These are phyloP conservation scores for Yarrowia bubula DNA, from an alignment of 805 yeast species.

Conservation along the genomic window DNA sequence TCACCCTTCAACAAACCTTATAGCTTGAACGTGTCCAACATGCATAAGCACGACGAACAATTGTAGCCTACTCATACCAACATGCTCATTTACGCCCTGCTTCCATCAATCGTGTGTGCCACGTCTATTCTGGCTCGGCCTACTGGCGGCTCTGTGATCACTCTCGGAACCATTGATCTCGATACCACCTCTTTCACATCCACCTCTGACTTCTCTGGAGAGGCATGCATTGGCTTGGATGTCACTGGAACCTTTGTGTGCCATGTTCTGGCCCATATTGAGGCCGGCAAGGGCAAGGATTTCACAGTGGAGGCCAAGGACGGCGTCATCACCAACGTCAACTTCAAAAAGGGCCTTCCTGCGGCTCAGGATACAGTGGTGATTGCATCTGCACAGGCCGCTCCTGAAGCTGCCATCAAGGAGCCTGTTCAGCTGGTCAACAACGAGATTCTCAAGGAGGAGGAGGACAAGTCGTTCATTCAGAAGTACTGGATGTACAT, in stretches of 20 bases:
- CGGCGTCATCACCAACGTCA: not conserved
- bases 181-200: slow-evolving; percentile 17
- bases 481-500: slow-evolving; percentile 38
- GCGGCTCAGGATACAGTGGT: not conserved
- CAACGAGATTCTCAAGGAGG: slow-evolving; percentile 33
- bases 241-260: slow-evolving; percentile 4
- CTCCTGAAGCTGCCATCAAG: slow-evolving; percentile 32
- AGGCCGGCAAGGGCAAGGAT: not conserved
- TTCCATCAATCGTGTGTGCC: slow-evolving; percentile 10
- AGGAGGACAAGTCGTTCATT: slow-evolving; percentile 33
- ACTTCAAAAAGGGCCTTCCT: not conserved
- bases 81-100: slow-evolving; percentile 2
- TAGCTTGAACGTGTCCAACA: not conserved
- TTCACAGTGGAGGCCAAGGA: not conserved
- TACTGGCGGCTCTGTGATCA: not conserved
- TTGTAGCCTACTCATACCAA: not conserved
- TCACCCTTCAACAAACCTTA: not conserved
- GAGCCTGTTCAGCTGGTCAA: slow-evolving; percentile 34
- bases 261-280: slow-evolving; percentile 13
- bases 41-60: too few relatives aligned
- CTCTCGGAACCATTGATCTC: slow-evolving; percentile 18
- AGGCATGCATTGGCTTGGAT: slow-evolving; percentile 9
- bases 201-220: not conserved
- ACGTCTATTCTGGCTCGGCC: slow-evolving; percentile 8
- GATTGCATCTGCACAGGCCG: slow-evolving; percentile 9